Percentiles rank a stretch among this genome's conserved stretches.
These are phyloP conservation scores for Limtongia smithiae DNA, from an alignment of 805 yeast species.

Conservation along the genomic window DNA sequence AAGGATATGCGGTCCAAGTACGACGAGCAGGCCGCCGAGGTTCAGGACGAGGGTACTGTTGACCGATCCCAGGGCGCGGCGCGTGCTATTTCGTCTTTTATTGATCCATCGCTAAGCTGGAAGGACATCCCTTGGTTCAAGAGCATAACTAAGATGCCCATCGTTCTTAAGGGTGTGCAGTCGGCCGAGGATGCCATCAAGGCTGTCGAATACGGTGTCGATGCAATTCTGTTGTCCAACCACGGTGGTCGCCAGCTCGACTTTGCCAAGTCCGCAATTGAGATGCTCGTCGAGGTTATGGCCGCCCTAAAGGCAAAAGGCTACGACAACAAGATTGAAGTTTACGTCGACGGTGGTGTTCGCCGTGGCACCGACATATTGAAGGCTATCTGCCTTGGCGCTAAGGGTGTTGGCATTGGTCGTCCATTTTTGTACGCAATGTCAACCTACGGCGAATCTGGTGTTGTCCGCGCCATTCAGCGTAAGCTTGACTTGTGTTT, in stretches of 20 bases:
- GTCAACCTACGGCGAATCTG: conserved; percentile 76
- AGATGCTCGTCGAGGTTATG: conserved; percentile 65
- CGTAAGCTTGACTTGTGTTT: too few relatives aligned
- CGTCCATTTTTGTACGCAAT: conserved; percentile 73
- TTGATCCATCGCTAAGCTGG: conserved; percentile 68
- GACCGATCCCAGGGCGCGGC: conserved; percentile 81
- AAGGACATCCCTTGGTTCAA: conserved; percentile 57
- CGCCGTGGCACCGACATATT: conserved; percentile 74
- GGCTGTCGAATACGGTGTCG: conserved; percentile 68
- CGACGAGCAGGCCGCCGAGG: conserved; percentile 45
- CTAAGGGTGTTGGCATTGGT: conserved; percentile 71
- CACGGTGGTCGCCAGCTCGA: conserved; percentile 92
- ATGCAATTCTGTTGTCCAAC: conserved; percentile 79
- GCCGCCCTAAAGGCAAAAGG: conserved; percentile 40
- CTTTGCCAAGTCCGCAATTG: conserved; percentile 71
- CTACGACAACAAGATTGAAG: conserved; percentile 49
- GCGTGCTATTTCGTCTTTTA: conserved; percentile 78
- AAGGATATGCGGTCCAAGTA: conserved; percentile 74
- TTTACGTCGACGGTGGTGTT: conserved; percentile 73
- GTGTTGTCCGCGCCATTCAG: conserved; percentile 62
- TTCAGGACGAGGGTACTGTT: conserved; percentile 45
- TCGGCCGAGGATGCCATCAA: conserved; percentile 70
- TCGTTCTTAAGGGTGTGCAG: conserved; percentile 80
- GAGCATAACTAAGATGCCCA: conserved; percentile 57
- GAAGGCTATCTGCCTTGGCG: conserved; percentile 74